A percentile compares a stretch with the other conserved stretches of the same genome.
These are phyloP conservation scores for Coemansia umbellata DNA, from an alignment of 192 early-diverging fungal species.

Conservation along the genomic window DNA sequence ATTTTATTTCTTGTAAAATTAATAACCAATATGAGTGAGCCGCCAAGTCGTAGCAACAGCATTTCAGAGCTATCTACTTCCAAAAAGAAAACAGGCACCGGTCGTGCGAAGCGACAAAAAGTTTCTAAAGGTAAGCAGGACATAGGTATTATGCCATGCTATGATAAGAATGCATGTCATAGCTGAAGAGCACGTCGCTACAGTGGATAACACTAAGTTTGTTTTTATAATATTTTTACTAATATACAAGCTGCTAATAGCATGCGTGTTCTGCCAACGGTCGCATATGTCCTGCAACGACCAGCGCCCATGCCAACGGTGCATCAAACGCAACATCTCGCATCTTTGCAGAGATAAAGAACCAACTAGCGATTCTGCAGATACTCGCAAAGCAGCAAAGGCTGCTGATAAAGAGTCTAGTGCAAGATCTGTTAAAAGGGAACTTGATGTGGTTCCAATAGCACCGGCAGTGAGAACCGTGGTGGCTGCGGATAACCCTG, in stretches of 20 bases:
- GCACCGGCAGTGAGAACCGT: conserved; percentile 3
- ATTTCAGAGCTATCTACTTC: not conserved
- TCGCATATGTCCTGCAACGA: conserved; percentile 97
- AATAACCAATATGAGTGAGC: not conserved
- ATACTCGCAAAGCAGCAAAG: conserved; percentile 2
- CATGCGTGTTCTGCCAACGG: conserved; percentile 92
- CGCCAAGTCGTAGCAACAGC: not conserved
- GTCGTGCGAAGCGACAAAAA: conserved; percentile 45
- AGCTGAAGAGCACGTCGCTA: too few relatives aligned
- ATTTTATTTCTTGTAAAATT: not conserved
- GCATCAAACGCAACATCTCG: conserved; percentile 92
- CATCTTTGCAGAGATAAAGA: conserved; percentile 90
- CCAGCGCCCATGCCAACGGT: conserved; percentile 89
- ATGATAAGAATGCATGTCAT: too few relatives aligned
- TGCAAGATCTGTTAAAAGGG: not conserved
- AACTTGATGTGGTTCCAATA: not conserved
- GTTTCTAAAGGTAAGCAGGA: conserved; percentile 39
- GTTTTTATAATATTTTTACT: too few relatives aligned
- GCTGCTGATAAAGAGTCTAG: not conserved
- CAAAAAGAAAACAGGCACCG: conserved; percentile 9
- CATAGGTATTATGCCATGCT: too few relatives aligned
- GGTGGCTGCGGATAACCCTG: not conserved
- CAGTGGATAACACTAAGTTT: too few relatives aligned
- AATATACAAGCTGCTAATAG: conserved; percentile 54
- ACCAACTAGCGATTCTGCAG: conserved; percentile 10